A percentile compares a stretch with the other conserved stretches of the same genome.
Conservation (phyloP, 441 rosid species). For the Pelargonium exstipulatum region DNA sequence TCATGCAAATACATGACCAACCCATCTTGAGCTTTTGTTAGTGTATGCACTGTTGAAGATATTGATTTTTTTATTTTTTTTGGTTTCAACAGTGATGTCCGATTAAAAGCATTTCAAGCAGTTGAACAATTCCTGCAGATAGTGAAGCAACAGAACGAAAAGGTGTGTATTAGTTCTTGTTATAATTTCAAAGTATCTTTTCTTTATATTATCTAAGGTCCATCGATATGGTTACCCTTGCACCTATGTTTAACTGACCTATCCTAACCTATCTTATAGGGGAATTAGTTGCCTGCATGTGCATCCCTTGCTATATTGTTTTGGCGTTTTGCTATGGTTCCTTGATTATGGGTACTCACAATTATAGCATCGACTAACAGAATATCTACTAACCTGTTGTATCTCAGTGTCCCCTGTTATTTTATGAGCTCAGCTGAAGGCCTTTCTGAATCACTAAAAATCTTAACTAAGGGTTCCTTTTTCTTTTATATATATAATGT, state of each 20-base stretch:
- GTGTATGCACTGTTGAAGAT: background rate
- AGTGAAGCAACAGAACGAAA: constrained; percentile 76
- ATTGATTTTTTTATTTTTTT: constrained; percentile 5
- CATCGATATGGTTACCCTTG: background rate
- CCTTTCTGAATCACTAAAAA: background rate
- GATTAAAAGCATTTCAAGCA: constrained; percentile 91
- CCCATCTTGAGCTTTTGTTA: background rate
- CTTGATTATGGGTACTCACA: background rate
- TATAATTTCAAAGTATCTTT: constrained; percentile 7
- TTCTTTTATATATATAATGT: background rate
- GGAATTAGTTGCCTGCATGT: background rate
- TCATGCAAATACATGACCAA: background rate
- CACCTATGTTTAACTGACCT: background rate
- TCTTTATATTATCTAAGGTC: constrained; percentile 5
- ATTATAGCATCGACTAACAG: background rate
- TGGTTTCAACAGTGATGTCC: constrained; percentile 65
- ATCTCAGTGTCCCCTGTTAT: too few species aligned
- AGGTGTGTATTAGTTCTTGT: constrained; percentile 41
- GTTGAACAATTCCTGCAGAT: constrained; percentile 89
- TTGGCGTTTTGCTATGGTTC: background rate
- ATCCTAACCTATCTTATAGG: background rate
- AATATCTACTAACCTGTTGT: background rate
- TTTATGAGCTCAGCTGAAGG: too few species aligned
- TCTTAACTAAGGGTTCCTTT: background rate
- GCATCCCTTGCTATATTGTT: background rate